Conservation (phyloP, 1,284 basidiomycete species). For the Acaromyces ingoldii region DNA sequence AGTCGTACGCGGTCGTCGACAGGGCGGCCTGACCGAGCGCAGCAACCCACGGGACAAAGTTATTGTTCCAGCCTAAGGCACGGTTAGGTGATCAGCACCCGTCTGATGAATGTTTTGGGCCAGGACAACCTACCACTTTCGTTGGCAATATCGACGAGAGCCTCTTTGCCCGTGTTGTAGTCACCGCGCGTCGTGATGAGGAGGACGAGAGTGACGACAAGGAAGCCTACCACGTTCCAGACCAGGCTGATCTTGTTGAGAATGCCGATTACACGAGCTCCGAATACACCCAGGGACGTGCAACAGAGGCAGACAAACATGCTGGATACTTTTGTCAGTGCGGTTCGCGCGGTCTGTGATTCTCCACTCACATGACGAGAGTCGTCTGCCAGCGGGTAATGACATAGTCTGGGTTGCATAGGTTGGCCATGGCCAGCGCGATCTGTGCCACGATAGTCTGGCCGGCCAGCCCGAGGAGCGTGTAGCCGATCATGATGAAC, state of each 20-base stretch:
- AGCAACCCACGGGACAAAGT: conserved; percentile 17
- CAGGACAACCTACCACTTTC: too few relatives aligned
- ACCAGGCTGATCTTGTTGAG: conserved; percentile 17
- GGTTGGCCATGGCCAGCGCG: conserved; percentile 17
- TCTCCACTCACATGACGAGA: conserved; percentile 9
- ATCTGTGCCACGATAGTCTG: conserved; percentile 13
- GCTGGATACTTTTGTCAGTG: too few relatives aligned
- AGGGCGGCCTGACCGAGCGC: conserved; percentile 16
- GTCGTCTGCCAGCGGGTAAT: not conserved
- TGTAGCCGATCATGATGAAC: conserved; percentile 14
- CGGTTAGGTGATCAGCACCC: too few relatives aligned
- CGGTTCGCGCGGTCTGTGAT: too few relatives aligned
- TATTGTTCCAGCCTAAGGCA: conserved; percentile 16
- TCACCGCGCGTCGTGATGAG: conserved; percentile 14
- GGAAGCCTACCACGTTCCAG: conserved; percentile 14
- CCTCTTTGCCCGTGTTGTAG: conserved; percentile 18
- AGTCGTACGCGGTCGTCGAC: conserved; percentile 18
- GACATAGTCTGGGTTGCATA: conserved; percentile 11
- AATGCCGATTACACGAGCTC: conserved; percentile 7
- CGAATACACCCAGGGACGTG: conserved; percentile 7
- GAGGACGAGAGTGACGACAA: conserved; percentile 10
- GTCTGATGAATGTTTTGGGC: too few relatives aligned
- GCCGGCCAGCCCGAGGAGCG: conserved; percentile 13
- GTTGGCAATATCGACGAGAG: conserved; percentile 17
- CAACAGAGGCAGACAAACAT: too few relatives aligned